These are phyloP conservation scores for Kluyveromyces wickerhamii DNA, from an alignment of 805 yeast species.

Conservation along the genomic window DNA sequence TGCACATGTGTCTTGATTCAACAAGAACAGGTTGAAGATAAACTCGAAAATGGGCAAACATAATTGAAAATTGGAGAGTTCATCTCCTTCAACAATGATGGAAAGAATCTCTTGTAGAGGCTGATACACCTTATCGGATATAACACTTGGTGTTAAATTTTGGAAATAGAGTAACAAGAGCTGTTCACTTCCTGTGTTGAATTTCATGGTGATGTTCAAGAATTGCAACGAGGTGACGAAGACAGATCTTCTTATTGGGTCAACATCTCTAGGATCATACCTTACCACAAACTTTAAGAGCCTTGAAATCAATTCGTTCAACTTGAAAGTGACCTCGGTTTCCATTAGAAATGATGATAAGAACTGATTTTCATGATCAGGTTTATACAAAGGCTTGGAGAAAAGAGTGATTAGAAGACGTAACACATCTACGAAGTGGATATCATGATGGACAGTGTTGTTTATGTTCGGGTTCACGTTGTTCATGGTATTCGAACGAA, in stretches of 20 bases:
- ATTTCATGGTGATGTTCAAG: conserved; percentile 15
- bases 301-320: conserved; percentile 54
- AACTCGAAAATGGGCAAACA: conserved; percentile 4
- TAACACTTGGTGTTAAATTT: conserved; percentile 21
- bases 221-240: conserved; percentile 55
- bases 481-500: not conserved
- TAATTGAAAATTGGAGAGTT: not conserved
- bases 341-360: conserved; percentile 44
- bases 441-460: not conserved
- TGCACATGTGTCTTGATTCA: not conserved
- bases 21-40: conserved; percentile 2
- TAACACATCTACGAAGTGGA: conserved; percentile 44
- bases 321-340: conserved; percentile 40
- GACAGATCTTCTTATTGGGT: conserved; percentile 38
- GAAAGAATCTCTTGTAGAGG: conserved; percentile 2
- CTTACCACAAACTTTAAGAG: conserved; percentile 57
- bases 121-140: conserved; percentile 35
- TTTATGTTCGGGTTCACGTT: too few relatives aligned
- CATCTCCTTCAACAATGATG: conserved; percentile 1
- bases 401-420: conserved; percentile 51
- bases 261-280: conserved; percentile 31
- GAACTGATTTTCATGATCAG: conserved; percentile 47
- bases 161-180: conserved; percentile 24
- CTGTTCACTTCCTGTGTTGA: conserved; percentile 11
- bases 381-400: conserved; percentile 55